Conservation (phyloP, 352 stramenopile genomes). For the Detonula confervacea region DNA sequence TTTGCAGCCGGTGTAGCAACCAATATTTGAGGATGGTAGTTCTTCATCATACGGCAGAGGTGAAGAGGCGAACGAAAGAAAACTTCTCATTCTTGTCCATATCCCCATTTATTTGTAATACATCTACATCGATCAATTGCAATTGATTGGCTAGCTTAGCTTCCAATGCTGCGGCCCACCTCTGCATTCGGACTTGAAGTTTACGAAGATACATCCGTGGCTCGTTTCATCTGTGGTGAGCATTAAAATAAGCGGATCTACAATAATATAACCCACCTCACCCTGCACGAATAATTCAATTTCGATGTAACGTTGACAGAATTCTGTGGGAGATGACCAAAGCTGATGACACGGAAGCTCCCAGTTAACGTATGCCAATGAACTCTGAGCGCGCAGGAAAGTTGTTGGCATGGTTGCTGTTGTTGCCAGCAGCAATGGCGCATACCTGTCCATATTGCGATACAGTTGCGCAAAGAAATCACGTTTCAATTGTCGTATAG, state of each 20-base stretch:
- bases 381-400: background rate
- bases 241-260: background rate
- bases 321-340: background rate
- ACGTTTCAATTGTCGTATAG: background rate
- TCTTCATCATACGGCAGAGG: background rate
- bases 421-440: background rate
- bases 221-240: background rate
- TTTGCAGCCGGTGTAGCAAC: background rate
- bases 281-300: background rate
- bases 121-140: background rate
- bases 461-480: background rate
- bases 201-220: background rate
- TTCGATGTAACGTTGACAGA: background rate
- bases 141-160: background rate
- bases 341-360: background rate
- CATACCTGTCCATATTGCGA: background rate
- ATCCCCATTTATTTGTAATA: background rate
- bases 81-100: conserved; percentile 1
- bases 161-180: background rate
- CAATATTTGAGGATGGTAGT: background rate
- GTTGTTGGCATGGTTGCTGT: background rate
- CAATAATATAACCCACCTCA: background rate
- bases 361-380: background rate
- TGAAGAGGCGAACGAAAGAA: background rate
- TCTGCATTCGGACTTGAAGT: background rate